Conservation (phyloP, 2,329 filamentous ascomycete species). For the Diplodia seriata region DNA sequence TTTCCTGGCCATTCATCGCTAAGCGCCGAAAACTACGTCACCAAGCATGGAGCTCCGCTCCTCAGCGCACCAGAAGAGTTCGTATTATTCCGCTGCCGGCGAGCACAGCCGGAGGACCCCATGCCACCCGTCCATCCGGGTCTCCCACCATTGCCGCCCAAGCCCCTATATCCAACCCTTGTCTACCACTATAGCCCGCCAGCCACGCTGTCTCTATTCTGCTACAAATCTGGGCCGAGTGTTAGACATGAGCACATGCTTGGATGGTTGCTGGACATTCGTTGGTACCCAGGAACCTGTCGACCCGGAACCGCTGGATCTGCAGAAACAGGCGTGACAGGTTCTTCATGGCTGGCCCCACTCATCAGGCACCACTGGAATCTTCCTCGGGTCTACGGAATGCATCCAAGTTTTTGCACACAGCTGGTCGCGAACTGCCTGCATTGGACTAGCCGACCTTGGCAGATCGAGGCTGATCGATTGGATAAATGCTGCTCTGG, state of each 20-base stretch:
- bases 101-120: not conserved
- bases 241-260: not conserved
- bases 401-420: slow-evolving; percentile 2
- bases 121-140: slow-evolving; percentile 2
- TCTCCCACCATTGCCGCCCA: not conserved
- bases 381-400: not conserved
- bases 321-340: slow-evolving; percentile 5
- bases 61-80: not conserved
- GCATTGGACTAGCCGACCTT: slow-evolving; percentile 14
- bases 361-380: slow-evolving; percentile 15
- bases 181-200: not conserved
- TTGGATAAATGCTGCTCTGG: slow-evolving; percentile 10
- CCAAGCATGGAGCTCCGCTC: not conserved
- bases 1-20: not conserved
- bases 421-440: slow-evolving; percentile 19
- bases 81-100: slow-evolving; percentile 13
- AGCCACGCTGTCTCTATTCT: not conserved
- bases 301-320: not conserved
- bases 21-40: slow-evolving; percentile 5
- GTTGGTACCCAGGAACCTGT: not conserved
- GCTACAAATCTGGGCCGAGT: not conserved
- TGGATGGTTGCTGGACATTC: not conserved
- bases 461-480: slow-evolving; percentile 25
- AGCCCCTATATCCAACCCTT: not conserved
- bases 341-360: slow-evolving; percentile 19